These are phyloP conservation scores for Neostapfia colusana DNA, from an alignment of 176 grass and related monocot genomes.

Conservation along the genomic window DNA sequence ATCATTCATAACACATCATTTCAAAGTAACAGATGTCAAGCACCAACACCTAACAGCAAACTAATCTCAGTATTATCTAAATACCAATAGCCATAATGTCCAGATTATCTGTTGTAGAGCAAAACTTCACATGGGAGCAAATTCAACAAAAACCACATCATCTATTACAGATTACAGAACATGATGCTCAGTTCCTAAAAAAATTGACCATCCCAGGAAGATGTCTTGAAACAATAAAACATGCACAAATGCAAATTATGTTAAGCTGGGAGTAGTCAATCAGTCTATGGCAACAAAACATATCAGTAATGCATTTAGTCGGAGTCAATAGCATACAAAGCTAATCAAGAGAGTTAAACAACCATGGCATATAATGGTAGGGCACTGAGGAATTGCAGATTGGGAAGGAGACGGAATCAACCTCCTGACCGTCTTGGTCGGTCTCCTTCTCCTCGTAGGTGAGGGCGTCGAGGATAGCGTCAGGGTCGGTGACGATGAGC, in stretches of 20 bases:
- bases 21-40: conserved; percentile 4
- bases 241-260: neutral
- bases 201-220: neutral
- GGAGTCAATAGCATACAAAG: neutral
- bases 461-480: conserved; percentile 54
- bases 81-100: neutral
- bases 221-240: neutral
- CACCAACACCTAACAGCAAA: neutral
- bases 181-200: neutral
- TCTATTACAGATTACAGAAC: neutral
- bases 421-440: conserved; percentile 67
- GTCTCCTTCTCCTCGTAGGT: conserved; percentile 58
- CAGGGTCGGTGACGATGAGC: conserved; percentile 67
- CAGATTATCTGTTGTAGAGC: neutral
- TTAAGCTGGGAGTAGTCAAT: neutral
- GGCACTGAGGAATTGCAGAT: neutral
- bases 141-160: neutral
- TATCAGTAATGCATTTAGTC: neutral
- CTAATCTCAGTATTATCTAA: neutral
- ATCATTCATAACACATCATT: no score
- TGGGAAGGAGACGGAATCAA: conserved; percentile 2
- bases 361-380: neutral
- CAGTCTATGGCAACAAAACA: neutral
- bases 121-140: neutral
- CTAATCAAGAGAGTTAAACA: neutral